Evolutionary conservation across 2,329 filamentous ascomycete species (phyloP).

Genomic region (Colletotrichum sp.): DNA sequence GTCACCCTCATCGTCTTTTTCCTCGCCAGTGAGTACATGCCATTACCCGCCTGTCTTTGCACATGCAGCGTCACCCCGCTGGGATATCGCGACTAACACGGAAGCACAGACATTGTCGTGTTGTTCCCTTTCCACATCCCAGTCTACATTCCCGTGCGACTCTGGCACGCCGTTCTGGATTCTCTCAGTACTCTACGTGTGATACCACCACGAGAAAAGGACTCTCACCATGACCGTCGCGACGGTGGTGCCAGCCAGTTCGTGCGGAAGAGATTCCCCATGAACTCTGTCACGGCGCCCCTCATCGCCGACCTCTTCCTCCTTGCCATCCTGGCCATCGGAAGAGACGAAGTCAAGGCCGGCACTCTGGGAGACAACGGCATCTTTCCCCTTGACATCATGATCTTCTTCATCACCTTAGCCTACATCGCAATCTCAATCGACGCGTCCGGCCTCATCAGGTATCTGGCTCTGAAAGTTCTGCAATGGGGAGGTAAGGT

Average conservation of each 20-base stretch:
- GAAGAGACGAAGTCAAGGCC: conserved; percentile 68
- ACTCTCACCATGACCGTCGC: conserved; percentile 28
- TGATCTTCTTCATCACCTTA: conserved; percentile 75
- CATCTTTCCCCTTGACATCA: conserved; percentile 75
- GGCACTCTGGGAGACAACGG: conserved; percentile 70
- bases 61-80: not conserved
- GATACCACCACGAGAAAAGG: conserved; percentile 32
- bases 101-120: conserved; percentile 66
- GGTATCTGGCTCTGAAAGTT: conserved; percentile 74
- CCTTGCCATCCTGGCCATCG: conserved; percentile 72
- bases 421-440: conserved; percentile 82
- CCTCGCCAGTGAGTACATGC: conserved; percentile 67
- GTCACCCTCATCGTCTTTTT: conserved; percentile 73
- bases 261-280: conserved; percentile 60
- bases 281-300: conserved; percentile 76
- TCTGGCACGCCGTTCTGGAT: conserved; percentile 51
- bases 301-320: conserved; percentile 75
- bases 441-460: conserved; percentile 75
- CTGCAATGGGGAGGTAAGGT: conserved; percentile 69
- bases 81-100: not conserved
- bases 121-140: conserved; percentile 73
- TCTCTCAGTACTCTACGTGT: conserved; percentile 50
- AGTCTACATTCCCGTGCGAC: conserved; percentile 58
- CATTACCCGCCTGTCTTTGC: not conserved
- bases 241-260: conserved; percentile 38